These are phyloP conservation scores for Picochlorum sp. DNA, from an alignment of 139 green algal species.

Conservation along the genomic window DNA sequence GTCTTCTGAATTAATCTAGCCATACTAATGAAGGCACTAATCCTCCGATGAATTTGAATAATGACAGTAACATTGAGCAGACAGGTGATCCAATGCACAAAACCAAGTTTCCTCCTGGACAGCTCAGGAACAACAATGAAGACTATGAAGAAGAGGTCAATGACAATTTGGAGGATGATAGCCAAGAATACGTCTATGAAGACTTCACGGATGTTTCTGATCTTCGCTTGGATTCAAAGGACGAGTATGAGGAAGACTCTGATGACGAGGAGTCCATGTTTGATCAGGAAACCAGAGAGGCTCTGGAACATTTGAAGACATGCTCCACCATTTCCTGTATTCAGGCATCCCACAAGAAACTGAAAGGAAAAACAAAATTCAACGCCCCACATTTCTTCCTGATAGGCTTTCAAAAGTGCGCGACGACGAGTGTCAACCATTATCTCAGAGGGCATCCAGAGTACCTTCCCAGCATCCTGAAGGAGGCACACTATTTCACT, in stretches of 20 bases:
- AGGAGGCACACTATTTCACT: slow-evolving; percentile 13
- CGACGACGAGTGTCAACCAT: slow-evolving; percentile 6
- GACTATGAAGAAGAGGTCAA: neutral
- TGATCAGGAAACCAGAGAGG: neutral
- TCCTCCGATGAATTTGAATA: too few species aligned
- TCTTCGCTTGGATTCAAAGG: too few species aligned
- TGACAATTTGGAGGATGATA: neutral
- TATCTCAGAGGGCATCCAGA: slow-evolving; percentile 8
- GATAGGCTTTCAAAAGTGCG: slow-evolving; percentile 9
- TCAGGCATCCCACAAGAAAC: slow-evolving; percentile 1
- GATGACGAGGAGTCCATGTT: too few species aligned
- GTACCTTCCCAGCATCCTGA: slow-evolving; percentile 2
- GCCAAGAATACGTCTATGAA: too few species aligned
- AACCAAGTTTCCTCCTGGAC: too few species aligned
- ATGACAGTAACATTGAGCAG: too few species aligned
- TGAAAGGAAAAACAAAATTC: slow-evolving; percentile 3
- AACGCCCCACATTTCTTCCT: slow-evolving; percentile 12
- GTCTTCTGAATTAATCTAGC: too few species aligned
- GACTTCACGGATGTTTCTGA: too few species aligned
- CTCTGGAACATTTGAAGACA: neutral
- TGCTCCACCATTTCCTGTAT: slow-evolving; percentile 9
- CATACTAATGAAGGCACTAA: too few species aligned
- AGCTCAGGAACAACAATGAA: too few species aligned
- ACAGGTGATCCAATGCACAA: too few species aligned
- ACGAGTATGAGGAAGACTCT: too few species aligned